A percentile compares a stretch with the other conserved stretches of the same genome.
Evolutionary conservation across 345 rosid species (phyloP).

Genomic region (Eutrema yunnanense): DNA sequence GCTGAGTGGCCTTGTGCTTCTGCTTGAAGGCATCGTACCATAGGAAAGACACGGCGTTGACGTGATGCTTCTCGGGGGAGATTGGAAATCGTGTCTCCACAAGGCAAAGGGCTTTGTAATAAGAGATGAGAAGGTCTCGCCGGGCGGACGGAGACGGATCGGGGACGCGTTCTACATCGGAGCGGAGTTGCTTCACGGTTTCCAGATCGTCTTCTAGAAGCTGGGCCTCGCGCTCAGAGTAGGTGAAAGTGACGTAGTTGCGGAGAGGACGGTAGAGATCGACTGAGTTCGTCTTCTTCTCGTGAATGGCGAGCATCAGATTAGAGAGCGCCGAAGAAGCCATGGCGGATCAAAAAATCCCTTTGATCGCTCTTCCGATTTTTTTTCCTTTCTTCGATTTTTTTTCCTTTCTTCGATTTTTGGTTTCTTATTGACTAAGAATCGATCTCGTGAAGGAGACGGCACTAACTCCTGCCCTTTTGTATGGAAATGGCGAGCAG

Average conservation of each 20-base stretch:
- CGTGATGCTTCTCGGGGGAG: slow-evolving; percentile 76
- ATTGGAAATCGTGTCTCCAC: slow-evolving; percentile 96
- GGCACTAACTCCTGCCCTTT: neutral
- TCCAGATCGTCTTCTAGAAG: slow-evolving; percentile 92
- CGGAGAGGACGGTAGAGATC: slow-evolving; percentile 96
- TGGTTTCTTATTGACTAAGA: slow-evolving; percentile 22
- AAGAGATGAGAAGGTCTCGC: slow-evolving; percentile 68
- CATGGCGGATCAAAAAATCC: slow-evolving; percentile 32
- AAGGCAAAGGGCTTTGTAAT: slow-evolving; percentile 71
- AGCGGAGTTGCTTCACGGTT: slow-evolving; percentile 63
- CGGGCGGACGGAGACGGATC: slow-evolving; percentile 75
- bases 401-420: neutral
- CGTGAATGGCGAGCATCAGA: slow-evolving; percentile 87
- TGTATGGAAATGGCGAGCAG: slow-evolving; percentile 5
- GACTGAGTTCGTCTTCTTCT: slow-evolving; percentile 72
- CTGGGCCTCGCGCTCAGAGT: slow-evolving; percentile 96
- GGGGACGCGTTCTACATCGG: slow-evolving; percentile 67
- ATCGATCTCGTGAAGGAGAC: slow-evolving; percentile 2
- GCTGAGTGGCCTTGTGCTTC: slow-evolving; percentile 81
- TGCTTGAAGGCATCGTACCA: slow-evolving; percentile 94
- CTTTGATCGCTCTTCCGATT: slow-evolving; percentile 8
- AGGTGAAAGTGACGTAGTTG: slow-evolving; percentile 61
- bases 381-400: neutral
- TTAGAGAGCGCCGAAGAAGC: slow-evolving; percentile 61
- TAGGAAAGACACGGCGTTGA: slow-evolving; percentile 64